These are phyloP conservation scores for Macrotyloma uniflorum DNA, from an alignment of 306 rosid species.

Conservation along the genomic window DNA sequence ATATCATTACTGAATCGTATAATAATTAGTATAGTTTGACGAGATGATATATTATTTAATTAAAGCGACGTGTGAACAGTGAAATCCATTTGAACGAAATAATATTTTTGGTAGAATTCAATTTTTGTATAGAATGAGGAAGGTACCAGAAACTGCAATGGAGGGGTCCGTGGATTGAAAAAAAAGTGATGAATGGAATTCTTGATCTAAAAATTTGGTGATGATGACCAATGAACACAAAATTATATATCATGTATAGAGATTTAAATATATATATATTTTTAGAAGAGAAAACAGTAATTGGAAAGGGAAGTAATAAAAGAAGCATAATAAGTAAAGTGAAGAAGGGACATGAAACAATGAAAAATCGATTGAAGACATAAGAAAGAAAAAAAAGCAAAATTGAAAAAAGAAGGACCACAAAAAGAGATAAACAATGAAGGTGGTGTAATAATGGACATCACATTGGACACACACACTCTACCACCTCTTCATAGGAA, in stretches of 20 bases:
- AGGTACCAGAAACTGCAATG: neutral
- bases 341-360: too few species aligned
- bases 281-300: too few species aligned
- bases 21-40: neutral
- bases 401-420: constrained; percentile 40
- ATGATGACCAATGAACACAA: neutral
- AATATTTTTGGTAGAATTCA: neutral
- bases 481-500: neutral
- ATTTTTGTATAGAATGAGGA: neutral
- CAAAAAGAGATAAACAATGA: constrained; percentile 29
- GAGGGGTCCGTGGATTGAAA: neutral
- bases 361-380: too few species aligned
- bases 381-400: too few species aligned
- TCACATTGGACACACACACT: neutral
- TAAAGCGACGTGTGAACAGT: neutral
- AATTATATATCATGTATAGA: constrained; percentile 4
- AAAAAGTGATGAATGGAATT: neutral
- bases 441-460: constrained; percentile 32
- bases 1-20: too few species aligned
- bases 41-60: neutral
- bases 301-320: neutral
- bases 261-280: too few species aligned
- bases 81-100: neutral
- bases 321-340: neutral
- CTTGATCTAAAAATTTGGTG: neutral